Conservation (phyloP, 495 filamentous ascomycete species). For the Trichoderma virens region DNA sequence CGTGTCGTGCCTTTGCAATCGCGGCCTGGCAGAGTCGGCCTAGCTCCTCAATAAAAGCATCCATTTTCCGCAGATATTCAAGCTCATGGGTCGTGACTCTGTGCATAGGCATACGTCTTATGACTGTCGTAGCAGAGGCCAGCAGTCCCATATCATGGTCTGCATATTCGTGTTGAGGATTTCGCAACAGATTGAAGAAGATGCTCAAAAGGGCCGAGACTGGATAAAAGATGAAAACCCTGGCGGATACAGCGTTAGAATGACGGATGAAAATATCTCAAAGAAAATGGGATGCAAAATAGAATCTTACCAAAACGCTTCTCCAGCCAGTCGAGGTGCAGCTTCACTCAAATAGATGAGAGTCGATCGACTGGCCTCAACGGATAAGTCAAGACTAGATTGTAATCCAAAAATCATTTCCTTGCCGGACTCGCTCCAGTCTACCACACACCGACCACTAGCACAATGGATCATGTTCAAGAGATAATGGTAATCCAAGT, state of each 20-base stretch:
- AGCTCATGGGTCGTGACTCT: slow-evolving; percentile 36
- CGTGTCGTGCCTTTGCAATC: background rate
- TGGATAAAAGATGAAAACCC: slow-evolving; percentile 44
- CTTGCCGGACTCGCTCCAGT: slow-evolving; percentile 23
- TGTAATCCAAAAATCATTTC: slow-evolving; percentile 39
- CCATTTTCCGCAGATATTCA: slow-evolving; percentile 37
- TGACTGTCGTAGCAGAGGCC: slow-evolving; percentile 32
- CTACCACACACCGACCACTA: slow-evolving; percentile 18
- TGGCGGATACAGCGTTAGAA: slow-evolving; percentile 11
- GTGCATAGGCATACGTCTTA: slow-evolving; percentile 34
- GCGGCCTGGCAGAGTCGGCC: slow-evolving; percentile 22
- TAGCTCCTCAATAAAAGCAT: slow-evolving; percentile 42
- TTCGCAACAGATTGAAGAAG: slow-evolving; percentile 44
- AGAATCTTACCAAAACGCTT: slow-evolving; percentile 38
- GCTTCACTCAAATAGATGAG: slow-evolving; percentile 37
- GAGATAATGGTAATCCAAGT: slow-evolving; percentile 45
- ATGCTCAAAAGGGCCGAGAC: slow-evolving; percentile 43
- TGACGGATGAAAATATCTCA: background rate
- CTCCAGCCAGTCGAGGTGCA: slow-evolving; percentile 32
- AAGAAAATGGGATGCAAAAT: background rate
- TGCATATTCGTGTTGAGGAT: slow-evolving; percentile 38
- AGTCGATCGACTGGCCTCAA: slow-evolving; percentile 46
- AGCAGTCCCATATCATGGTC: slow-evolving; percentile 37
- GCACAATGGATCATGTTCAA: slow-evolving; percentile 46
- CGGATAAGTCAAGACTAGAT: slow-evolving; percentile 40